Percentiles rank a stretch among this genome's conserved stretches.
These are phyloP conservation scores for Chalaropsis ovoidea DNA, from an alignment of 2,329 filamentous ascomycete species.

Conservation along the genomic window DNA sequence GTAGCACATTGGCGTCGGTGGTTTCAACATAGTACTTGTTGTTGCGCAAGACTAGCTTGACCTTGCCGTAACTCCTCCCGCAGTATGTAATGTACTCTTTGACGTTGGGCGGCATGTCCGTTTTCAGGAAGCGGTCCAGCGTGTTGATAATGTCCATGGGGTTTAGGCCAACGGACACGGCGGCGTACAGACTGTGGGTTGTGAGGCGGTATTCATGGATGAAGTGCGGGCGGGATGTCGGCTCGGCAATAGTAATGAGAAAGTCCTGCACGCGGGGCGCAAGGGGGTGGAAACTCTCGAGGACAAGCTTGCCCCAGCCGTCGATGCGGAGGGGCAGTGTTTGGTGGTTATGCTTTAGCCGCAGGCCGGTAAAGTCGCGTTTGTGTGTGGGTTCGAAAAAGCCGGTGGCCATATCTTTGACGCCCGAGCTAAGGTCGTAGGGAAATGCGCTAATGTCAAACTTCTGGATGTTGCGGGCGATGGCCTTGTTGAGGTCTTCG, in stretches of 20 bases:
- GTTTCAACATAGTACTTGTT: slow-evolving; percentile 93
- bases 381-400: slow-evolving; percentile 36
- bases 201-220: slow-evolving; percentile 92
- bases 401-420: slow-evolving; percentile 39
- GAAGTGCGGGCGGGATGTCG: slow-evolving; percentile 76
- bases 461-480: slow-evolving; percentile 46
- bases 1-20: slow-evolving; percentile 73
- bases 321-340: slow-evolving; percentile 93
- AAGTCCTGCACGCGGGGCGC: slow-evolving; percentile 86
- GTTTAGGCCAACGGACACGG: slow-evolving; percentile 85
- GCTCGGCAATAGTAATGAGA: slow-evolving; percentile 89
- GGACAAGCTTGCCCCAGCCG: slow-evolving; percentile 71
- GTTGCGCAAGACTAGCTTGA: slow-evolving; percentile 87
- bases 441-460: slow-evolving; percentile 50
- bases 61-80: slow-evolving; percentile 86
- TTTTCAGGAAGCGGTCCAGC: slow-evolving; percentile 81
- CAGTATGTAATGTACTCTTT: slow-evolving; percentile 67
- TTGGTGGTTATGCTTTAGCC: slow-evolving; percentile 77
- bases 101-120: slow-evolving; percentile 70
- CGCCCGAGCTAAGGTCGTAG: slow-evolving; percentile 18
- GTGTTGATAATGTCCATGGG: slow-evolving; percentile 84
- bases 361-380: slow-evolving; percentile 69
- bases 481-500: slow-evolving; percentile 38
- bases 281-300: slow-evolving; percentile 87
- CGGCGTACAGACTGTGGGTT: slow-evolving; percentile 86